phyloP scores from a whole-genome alignment of 495 filamentous ascomycete species.

The Neurospora sp. region DNA sequence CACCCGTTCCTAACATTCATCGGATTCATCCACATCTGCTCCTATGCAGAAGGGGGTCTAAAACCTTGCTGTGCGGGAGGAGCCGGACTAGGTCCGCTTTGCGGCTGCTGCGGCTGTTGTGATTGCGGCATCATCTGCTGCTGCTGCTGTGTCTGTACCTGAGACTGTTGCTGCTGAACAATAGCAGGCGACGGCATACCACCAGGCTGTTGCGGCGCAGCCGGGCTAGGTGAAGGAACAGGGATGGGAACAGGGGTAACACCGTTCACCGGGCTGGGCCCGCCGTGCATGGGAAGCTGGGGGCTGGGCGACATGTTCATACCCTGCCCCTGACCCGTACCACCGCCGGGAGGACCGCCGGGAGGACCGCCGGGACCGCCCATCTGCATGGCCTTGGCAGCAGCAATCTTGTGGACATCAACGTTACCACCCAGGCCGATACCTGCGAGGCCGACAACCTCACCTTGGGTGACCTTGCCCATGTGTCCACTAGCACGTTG shows the following conservation, averaged over 20 bases:
- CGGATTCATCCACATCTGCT: neutral
- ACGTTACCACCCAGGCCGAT: slow-evolving; percentile 27
- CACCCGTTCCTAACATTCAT: neutral
- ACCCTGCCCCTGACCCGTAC: neutral
- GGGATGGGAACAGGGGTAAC: slow-evolving; percentile 6
- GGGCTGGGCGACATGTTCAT: slow-evolving; percentile 15
- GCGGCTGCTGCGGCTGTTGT: neutral
- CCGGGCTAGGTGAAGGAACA: neutral
- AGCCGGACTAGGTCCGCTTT: neutral
- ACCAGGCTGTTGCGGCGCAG: neutral
- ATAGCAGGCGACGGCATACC: neutral
- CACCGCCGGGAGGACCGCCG: neutral
- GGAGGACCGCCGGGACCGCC: neutral
- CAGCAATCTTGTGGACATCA: slow-evolving; percentile 25
- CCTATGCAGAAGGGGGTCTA: neutral
- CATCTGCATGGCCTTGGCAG: slow-evolving; percentile 25
- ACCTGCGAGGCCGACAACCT: slow-evolving; percentile 24
- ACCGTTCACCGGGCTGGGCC: neutral
- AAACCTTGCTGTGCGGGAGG: neutral
- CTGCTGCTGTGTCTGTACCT: neutral
- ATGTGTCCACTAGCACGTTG: slow-evolving; percentile 25
- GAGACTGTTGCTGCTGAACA: neutral
- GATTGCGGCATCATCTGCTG: neutral
- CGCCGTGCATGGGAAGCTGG: slow-evolving; percentile 1
- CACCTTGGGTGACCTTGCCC: slow-evolving; percentile 22